phyloP scores from a whole-genome alignment of 2,329 filamentous ascomycete genomes.

The Penicillium sp. region DNA sequence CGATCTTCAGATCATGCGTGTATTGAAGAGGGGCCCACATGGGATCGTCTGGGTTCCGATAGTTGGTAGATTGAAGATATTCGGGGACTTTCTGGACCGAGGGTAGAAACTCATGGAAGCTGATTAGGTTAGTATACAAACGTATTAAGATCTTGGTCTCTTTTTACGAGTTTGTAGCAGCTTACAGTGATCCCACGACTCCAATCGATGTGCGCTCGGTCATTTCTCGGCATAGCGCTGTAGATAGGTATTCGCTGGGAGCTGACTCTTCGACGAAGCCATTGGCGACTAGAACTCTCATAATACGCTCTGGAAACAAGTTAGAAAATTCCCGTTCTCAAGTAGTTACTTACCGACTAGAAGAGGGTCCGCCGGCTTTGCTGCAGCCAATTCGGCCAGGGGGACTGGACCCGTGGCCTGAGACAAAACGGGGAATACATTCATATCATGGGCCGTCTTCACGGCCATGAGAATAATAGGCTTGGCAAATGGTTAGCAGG shows the following conservation, averaged over 20 bases:
- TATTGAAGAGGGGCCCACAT: constrained; percentile 12
- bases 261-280: constrained; percentile 13
- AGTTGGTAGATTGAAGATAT: constrained; percentile 11
- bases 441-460: constrained; percentile 16
- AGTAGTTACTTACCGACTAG: constrained; percentile 15
- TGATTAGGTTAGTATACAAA: background rate
- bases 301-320: constrained; percentile 14
- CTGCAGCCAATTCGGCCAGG: constrained; percentile 12
- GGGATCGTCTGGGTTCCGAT: constrained; percentile 14
- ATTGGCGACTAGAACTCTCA: constrained; percentile 17
- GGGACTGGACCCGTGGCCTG: constrained; percentile 10
- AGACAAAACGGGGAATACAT: constrained; percentile 15
- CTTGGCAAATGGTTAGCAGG: background rate
- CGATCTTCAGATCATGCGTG: constrained; percentile 3
- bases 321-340: too few relatives aligned
- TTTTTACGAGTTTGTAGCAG: too few relatives aligned
- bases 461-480: constrained; percentile 17
- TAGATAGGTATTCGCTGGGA: constrained; percentile 13
- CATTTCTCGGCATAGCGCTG: constrained; percentile 14
- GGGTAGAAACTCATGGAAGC: constrained; percentile 18
- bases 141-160: too few relatives aligned
- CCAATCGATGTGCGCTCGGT: constrained; percentile 13
- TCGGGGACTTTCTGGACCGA: constrained; percentile 13
- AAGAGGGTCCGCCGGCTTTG: constrained; percentile 18
- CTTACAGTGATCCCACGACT: constrained; percentile 15